Base-by-base conservation (phyloP, 805 yeast species). In the Scheffersomyces ergatensis region DNA sequence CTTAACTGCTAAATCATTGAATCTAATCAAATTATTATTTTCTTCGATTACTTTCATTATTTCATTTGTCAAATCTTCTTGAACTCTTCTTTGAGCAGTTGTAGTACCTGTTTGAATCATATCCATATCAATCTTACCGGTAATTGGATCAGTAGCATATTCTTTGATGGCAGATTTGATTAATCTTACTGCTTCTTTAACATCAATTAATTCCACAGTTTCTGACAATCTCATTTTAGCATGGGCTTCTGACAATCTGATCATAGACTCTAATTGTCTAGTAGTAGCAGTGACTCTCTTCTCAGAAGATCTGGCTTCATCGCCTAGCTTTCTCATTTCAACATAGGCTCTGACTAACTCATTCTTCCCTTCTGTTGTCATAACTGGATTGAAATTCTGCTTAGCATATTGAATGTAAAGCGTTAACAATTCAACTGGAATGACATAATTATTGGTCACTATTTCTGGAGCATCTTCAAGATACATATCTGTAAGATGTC, bases 61-160 rank as follows among this genome's bases (percentile, higher is more conserved):
- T 46, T 78, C 86, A 43, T 80, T 77, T 12, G 78, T 72, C 47
- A 87, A 69, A 56, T 86, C 95, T 48, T 84, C 88, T 51, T 81
- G 83, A 58, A 83, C 60, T 52, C 81, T 76, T 62, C 96, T 75
- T 61, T 90, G 96, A 3, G 92, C 87, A 2, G 87, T 76, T 0
- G 97, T 86, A 35, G 90, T 89, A 36, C 98, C 99, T 0, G 98
- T 93, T 66, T 92, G 97, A 21, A 93, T 90, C 59, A 93, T 72
- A 60, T 89, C 97, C 97, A 93, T 89, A 60, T 93, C 99, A 50
- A 93, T 93, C 54, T 93, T 79, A 23, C 99, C 99, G 0, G 99
- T 92, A 26, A 83, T 72, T 18, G 99, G 99, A 67, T 93, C 99
- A 2, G 97, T 93, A 13, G 99, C 99, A 60, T 93, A 93, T 49